phyloP scores from a whole-genome alignment of 2,329 filamentous ascomycete species.

The Botryotinia convoluta region DNA sequence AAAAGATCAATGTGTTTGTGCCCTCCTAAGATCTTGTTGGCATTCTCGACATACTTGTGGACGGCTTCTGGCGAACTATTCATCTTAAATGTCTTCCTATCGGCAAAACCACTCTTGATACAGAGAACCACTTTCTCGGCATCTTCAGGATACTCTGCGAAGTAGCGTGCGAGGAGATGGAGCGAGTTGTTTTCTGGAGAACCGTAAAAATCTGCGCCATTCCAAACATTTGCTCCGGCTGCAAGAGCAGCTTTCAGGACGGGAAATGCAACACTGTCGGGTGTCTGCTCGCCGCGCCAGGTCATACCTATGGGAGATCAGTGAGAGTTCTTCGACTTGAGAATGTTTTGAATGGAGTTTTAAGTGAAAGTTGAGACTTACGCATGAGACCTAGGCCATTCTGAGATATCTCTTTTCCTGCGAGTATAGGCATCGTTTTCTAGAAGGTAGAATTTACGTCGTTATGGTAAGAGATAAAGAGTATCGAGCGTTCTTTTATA shows the following conservation, averaged over 20 bases:
- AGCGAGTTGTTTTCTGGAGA: not conserved
- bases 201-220: not conserved
- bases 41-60: not conserved
- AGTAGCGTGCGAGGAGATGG: not conserved
- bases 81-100: not conserved
- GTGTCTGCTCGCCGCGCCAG: not conserved
- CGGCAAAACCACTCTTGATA: not conserved
- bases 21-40: not conserved
- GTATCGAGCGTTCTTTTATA: too few species aligned
- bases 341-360: fast-evolving
- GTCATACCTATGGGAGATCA: not conserved
- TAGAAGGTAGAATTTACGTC: not conserved
- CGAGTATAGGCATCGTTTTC: not conserved
- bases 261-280: not conserved
- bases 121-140: not conserved
- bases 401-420: not conserved
- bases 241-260: not conserved
- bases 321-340: not conserved
- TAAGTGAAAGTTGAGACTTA: not conserved
- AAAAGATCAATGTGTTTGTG: not conserved
- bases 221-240: not conserved
- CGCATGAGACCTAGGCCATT: not conserved
- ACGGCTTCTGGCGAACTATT: not conserved
- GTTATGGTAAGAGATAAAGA: not conserved
- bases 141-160: not conserved